phyloP scores from a whole-genome alignment of 2,329 filamentous ascomycete species.

The Epichloe sibirici region DNA sequence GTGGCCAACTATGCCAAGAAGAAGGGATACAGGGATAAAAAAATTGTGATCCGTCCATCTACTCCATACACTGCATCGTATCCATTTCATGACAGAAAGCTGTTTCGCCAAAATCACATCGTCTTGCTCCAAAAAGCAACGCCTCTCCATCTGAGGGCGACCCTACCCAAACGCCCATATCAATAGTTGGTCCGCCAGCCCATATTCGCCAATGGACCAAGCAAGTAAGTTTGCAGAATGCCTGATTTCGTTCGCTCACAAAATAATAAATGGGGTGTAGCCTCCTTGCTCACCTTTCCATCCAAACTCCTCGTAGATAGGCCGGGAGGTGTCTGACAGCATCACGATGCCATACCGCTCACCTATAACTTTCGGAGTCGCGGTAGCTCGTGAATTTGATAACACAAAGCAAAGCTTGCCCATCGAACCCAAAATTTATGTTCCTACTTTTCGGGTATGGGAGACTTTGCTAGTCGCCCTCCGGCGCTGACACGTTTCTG shows the following conservation, averaged over 20 bases:
- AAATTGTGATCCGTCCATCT: background rate
- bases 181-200: background rate
- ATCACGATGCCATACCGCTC: background rate
- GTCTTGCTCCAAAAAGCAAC: background rate
- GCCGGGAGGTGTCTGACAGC: background rate
- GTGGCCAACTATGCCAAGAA: background rate
- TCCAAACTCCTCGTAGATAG: background rate
- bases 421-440: conserved; percentile 27
- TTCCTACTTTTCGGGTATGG: conserved; percentile 50
- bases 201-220: background rate
- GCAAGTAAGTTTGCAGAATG: background rate
- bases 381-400: conserved; percentile 21
- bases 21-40: background rate
- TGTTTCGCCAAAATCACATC: background rate
- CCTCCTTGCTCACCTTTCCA: background rate
- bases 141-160: background rate
- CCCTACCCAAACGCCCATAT: conserved; percentile 4
- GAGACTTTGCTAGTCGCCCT: conserved; percentile 54
- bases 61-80: background rate
- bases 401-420: conserved; percentile 25
- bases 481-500: conserved; percentile 73
- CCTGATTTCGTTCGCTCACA: background rate
- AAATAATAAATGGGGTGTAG: background rate
- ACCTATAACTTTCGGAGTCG: conserved; percentile 13
- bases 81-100: background rate